Conservation (phyloP, 2,329 filamentous ascomycete species). For the Aspergillus fructus region DNA sequence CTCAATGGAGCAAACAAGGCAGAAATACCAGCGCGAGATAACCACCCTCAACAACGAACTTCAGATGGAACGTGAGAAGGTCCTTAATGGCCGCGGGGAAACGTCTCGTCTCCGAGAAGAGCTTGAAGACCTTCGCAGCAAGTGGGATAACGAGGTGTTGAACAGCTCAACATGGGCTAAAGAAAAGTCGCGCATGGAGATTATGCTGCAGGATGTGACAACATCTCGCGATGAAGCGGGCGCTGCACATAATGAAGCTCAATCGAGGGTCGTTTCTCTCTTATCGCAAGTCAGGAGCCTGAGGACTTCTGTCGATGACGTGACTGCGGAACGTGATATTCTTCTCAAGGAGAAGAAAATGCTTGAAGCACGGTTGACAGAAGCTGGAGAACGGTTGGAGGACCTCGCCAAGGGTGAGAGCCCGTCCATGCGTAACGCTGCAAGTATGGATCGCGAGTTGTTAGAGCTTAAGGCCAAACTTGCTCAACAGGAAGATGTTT, state of each 20-base stretch:
- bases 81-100: slow-evolving; percentile 78
- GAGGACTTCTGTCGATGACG: slow-evolving; percentile 80
- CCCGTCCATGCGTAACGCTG: slow-evolving; percentile 84
- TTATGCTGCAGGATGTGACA: slow-evolving; percentile 82
- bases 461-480: slow-evolving; percentile 84
- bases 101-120: slow-evolving; percentile 90
- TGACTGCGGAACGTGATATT: slow-evolving; percentile 78
- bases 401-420: slow-evolving; percentile 83
- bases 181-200: slow-evolving; percentile 89
- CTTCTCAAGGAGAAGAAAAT: slow-evolving; percentile 86
- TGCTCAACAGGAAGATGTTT: slow-evolving; percentile 91
- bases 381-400: slow-evolving; percentile 85
- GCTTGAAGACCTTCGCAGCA: slow-evolving; percentile 87
- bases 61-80: slow-evolving; percentile 87
- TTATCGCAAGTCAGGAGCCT: slow-evolving; percentile 85
- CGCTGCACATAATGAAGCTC: slow-evolving; percentile 89
- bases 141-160: slow-evolving; percentile 97
- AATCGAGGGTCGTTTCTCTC: slow-evolving; percentile 86
- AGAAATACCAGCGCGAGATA: slow-evolving; percentile 95
- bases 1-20: slow-evolving; percentile 92
- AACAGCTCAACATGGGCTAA: slow-evolving; percentile 99
- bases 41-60: slow-evolving; percentile 86
- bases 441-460: slow-evolving; percentile 82
- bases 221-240: slow-evolving; percentile 93
- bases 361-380: slow-evolving; percentile 78